Percentiles rank a stretch among this genome's conserved stretches.
phyloP scores from a whole-genome alignment of 1,139 yeast species.

The Suhomyces kunorum region DNA sequence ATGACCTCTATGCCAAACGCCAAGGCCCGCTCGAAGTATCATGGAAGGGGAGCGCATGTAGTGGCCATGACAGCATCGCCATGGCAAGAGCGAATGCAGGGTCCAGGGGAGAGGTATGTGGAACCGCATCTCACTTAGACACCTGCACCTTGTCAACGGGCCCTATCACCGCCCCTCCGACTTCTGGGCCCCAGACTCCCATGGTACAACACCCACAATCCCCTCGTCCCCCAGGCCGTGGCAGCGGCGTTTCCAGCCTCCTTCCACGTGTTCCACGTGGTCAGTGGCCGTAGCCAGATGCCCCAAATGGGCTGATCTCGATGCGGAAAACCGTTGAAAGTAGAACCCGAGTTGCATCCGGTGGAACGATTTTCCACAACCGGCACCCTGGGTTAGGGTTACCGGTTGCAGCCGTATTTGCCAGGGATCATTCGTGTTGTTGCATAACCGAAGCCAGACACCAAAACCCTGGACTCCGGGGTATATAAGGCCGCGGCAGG shows the following conservation, averaged over 20 bases:
- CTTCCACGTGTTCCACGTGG: constrained; percentile 2
- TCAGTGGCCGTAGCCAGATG: constrained; percentile 1
- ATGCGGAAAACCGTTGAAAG: constrained; percentile 4
- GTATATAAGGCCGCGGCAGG: constrained; percentile 1
- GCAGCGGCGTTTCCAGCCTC: too few relatives aligned
- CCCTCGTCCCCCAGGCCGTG: too few relatives aligned
- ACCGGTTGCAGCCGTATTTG: constrained; percentile 9
- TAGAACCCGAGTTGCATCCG: constrained; percentile 1
- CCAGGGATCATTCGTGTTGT: background rate
- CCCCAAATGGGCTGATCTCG: constrained; percentile 6
- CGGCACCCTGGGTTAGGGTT: constrained; percentile 1
- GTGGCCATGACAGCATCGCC: too few relatives aligned
- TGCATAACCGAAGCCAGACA: background rate
- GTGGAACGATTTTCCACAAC: constrained; percentile 4
- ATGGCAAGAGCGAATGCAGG: too few relatives aligned
- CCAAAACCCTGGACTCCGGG: background rate
- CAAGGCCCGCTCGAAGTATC: too few relatives aligned
- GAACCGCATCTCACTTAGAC: too few relatives aligned
- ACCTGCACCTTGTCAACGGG: too few relatives aligned
- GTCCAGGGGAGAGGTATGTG: too few relatives aligned
- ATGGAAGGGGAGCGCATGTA: too few relatives aligned
- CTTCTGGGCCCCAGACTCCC: background rate
- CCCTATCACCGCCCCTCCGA: background rate
- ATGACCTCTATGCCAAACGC: too few relatives aligned
- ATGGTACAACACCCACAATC: background rate